Base-by-base conservation (phyloP, 1,139 yeast genomes). In the Saccharomyces hybrid region DNA sequence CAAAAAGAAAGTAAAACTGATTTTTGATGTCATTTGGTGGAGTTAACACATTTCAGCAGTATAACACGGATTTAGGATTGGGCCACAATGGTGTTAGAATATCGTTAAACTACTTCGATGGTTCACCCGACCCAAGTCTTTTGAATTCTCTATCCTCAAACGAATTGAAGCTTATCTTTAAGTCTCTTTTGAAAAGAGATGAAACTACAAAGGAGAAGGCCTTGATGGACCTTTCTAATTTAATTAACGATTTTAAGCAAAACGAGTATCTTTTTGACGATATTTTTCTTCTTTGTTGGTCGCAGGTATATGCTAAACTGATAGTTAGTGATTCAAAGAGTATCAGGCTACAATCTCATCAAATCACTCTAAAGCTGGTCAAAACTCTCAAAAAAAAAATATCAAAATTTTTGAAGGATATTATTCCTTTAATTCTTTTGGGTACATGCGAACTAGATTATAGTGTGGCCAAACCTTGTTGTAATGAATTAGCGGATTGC, bases 121-220 rank as follows among this genome's bases (percentile, higher is more conserved):
- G 90, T 1, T 71, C 85, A 13, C 96, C 96, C 0, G 95, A 88
- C 62, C 80, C 84, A 1, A 75, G 77, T 41, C 64, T 71, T 13
- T 68, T 68, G 27, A 57, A 62, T 47, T 58, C 70, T 5, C 53
- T 91, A 13, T 59, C 71, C 2, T 78, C 83, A 53, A 76, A 91
- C n/a, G 78, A 79, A 26, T 66, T 87, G 54, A 79, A 79, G 46
- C 76, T 91, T 23, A 74, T 84, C 11, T 86, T 90, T 74, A 90
- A 88, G 66, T 81, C 86, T 14, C 70, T 91, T 49, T 67, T 84
- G 66, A 91, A 90, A 69, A 82, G 87, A 64, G 96, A 90, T 64
- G 78, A 86, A 13, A 84, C 82, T 26, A 93, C 99, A 0, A 87
- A 84, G 66, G 96, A 89, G 63, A 87, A 85, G 65, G 90, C 95